Conservation (phyloP, 108 stramenopile species). For the Skeletonema tropicum region DNA sequence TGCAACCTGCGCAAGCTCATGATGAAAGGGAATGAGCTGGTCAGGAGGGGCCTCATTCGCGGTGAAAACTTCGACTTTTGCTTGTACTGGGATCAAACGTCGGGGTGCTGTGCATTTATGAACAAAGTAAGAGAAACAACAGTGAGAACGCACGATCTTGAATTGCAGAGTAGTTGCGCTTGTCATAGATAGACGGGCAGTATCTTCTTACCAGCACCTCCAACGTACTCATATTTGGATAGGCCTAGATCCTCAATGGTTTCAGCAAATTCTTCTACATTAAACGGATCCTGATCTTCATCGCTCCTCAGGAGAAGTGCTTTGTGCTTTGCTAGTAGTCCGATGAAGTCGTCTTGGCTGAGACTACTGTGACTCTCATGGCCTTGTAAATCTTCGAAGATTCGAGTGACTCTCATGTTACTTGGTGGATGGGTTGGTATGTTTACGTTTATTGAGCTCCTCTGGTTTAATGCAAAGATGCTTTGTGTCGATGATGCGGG, state of each 20-base stretch:
- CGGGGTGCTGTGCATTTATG: conserved; percentile 70
- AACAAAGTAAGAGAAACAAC: not conserved
- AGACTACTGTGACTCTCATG: conserved; percentile 18
- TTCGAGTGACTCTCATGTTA: conserved; percentile 43
- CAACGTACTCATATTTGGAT: conserved; percentile 64
- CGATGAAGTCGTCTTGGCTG: conserved; percentile 41
- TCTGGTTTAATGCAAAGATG: too few relatives aligned
- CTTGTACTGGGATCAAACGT: conserved; percentile 57
- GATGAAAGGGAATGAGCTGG: conserved; percentile 85
- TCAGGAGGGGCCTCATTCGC: conserved; percentile 82
- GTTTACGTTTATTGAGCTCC: too few relatives aligned
- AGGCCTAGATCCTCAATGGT: conserved; percentile 57
- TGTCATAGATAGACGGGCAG: too few relatives aligned
- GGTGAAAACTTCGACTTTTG: conserved; percentile 74
- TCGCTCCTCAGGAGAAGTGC: conserved; percentile 68
- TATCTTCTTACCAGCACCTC: conserved; percentile 18
- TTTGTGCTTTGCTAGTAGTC: conserved; percentile 62
- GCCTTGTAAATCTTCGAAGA: conserved; percentile 30
- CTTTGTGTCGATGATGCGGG: too few relatives aligned
- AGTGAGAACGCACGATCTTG: not conserved
- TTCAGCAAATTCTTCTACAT: conserved; percentile 67
- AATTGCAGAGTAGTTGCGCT: not conserved
- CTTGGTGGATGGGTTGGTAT: not conserved
- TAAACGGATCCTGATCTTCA: conserved; percentile 35
- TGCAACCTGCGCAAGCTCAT: conserved; percentile 79